Base-by-base conservation (phyloP, 2,329 filamentous ascomycete genomes). In the Fusarium veterinarium region DNA sequence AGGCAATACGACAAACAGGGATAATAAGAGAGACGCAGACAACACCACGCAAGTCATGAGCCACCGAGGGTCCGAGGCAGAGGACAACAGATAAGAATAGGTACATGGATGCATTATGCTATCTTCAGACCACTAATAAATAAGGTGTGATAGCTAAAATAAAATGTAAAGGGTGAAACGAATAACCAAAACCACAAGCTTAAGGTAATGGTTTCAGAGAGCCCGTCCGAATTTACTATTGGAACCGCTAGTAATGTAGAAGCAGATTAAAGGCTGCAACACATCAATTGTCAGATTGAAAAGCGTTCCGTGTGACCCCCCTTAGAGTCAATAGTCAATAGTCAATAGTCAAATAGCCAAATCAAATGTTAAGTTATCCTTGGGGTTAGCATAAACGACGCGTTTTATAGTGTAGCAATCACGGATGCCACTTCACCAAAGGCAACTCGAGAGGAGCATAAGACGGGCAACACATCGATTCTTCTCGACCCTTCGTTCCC, bases 81-180 rank as follows among this genome's bases (percentile, higher is more conserved):
- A 52, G 33, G 28, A 49, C 23, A 57, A 52, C 17, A 35, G 17
- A 28, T 25, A 49, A 17, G 25, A 46, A 71, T 46, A 60, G 25
- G n/a, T 35, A 30, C 46, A 37, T 51, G n/a, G 37, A 20, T 20
- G 37, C 17, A 19, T 44, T 55, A 17, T 44, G 17, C 23, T 6
- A 28, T 30, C 35, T 35, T 35, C 28, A 45, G 38, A 33, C 30
- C 19, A 16, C n/a, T 37, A 35, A 48, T 49, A 13, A 20, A 45
- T n/a, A 48, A 45, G 33, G 28, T 45, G 33, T 40, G 49, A 58
- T 48, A 28, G 58, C n/a, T 40, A 44, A 41, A 57, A 30, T 60
- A 33, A 71, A 67, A 86, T 90, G 89, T 91, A 76, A 84, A 86
- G 88, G 86, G 88, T 86, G 85, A 89, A 91, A 91, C 88, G 89